A percentile compares a stretch with the other conserved stretches of the same genome.
These are phyloP conservation scores for Pseudogymnoascus sp. DNA, from an alignment of 2,329 filamentous ascomycete species.

Conservation along the genomic window DNA sequence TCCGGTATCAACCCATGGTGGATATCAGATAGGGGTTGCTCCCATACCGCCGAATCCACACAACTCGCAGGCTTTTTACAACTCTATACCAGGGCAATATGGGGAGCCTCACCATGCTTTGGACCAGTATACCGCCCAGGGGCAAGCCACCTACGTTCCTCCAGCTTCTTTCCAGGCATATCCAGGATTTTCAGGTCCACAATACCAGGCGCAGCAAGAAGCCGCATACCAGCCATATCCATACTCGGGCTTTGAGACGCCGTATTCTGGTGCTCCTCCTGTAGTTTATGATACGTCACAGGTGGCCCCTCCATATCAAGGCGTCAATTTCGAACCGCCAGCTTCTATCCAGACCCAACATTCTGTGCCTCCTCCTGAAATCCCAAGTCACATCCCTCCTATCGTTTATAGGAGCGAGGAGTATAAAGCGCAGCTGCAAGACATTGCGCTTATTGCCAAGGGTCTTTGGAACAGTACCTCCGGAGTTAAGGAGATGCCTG, in stretches of 20 bases:
- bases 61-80: slow-evolving; percentile 17
- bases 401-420: slow-evolving; percentile 29
- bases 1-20: slow-evolving; percentile 24
- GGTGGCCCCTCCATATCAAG: neutral
- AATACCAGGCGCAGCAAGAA: neutral
- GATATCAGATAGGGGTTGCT: slow-evolving; percentile 24
- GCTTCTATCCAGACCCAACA: slow-evolving; percentile 17
- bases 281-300: neutral
- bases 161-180: neutral
- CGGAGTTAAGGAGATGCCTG: slow-evolving; percentile 53
- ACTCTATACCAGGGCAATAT: neutral
- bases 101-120: neutral
- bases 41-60: slow-evolving; percentile 13
- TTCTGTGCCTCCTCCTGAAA: slow-evolving; percentile 13
- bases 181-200: neutral
- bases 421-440: slow-evolving; percentile 42
- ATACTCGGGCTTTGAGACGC: neutral
- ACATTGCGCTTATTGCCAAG: slow-evolving; percentile 48
- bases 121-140: neutral
- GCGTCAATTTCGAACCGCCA: slow-evolving; percentile 13
- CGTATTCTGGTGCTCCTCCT: neutral
- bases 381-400: slow-evolving; percentile 16
- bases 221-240: neutral
- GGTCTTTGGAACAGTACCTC: slow-evolving; percentile 57
- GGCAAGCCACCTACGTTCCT: neutral